phyloP scores from a whole-genome alignment of 2,329 filamentous ascomycete genomes.

The Sporothrix protearum region DNA sequence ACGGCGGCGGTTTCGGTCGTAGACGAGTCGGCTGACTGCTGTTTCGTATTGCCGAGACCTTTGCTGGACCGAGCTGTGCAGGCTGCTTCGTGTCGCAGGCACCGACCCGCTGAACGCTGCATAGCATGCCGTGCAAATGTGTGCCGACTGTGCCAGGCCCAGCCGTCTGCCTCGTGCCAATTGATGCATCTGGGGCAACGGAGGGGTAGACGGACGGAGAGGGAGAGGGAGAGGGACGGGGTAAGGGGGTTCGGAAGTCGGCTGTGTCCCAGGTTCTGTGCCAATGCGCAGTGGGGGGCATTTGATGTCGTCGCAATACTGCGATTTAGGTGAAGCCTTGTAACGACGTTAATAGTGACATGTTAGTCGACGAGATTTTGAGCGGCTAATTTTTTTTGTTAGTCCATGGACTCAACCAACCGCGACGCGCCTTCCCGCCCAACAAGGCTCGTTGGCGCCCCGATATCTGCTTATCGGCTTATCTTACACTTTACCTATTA shows the following conservation, averaged over 20 bases:
- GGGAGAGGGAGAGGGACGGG: not conserved
- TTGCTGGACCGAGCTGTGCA: not conserved
- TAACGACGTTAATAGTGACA: not conserved
- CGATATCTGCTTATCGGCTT: not conserved
- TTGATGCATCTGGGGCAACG: conserved; percentile 18
- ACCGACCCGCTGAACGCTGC: not conserved
- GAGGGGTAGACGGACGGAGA: not conserved
- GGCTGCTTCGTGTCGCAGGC: not conserved
- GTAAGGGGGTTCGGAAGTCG: not conserved
- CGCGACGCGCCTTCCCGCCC: not conserved
- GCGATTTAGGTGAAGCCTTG: not conserved
- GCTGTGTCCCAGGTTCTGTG: not conserved
- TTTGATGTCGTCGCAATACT: not conserved
- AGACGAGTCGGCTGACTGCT: not conserved
- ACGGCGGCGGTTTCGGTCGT: not conserved
- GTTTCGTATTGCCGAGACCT: not conserved
- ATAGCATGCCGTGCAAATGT: conserved; percentile 16
- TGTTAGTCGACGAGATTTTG: not conserved
- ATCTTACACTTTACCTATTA: not conserved
- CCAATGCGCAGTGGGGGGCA: not conserved
- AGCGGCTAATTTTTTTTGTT: not conserved
- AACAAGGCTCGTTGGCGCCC: not conserved
- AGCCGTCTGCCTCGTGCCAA: conserved; percentile 12
- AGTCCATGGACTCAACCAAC: not conserved
- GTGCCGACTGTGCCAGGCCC: not conserved